Percentiles rank a stretch among this genome's conserved stretches.
These are phyloP conservation scores for Apiospora phragmitis DNA, from an alignment of 2,329 filamentous ascomycete species.

Conservation along the genomic window DNA sequence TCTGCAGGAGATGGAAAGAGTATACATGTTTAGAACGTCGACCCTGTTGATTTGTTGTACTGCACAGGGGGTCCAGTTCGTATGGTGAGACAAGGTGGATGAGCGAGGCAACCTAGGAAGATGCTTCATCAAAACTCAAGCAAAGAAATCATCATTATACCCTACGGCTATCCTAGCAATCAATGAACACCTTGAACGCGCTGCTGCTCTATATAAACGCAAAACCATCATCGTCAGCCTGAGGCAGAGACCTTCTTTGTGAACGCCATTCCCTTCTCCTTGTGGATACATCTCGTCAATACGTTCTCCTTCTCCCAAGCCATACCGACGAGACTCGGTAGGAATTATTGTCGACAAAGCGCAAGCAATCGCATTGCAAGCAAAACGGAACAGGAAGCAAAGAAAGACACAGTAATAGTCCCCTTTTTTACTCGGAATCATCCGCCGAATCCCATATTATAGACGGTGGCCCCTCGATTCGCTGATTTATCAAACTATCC, in stretches of 20 bases:
- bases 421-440: slow-evolving; percentile 23
- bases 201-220: neutral
- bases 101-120: neutral
- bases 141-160: neutral
- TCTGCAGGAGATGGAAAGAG: neutral
- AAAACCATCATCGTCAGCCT: neutral
- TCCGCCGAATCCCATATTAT: slow-evolving; percentile 46
- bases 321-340: neutral
- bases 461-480: slow-evolving; percentile 36
- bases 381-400: neutral
- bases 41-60: neutral
- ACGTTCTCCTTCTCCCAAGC: neutral
- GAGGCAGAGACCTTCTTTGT: neutral
- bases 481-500: slow-evolving; percentile 44
- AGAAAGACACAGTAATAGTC: neutral
- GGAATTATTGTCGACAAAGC: neutral
- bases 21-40: neutral
- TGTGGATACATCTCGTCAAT: neutral
- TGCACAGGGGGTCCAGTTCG: neutral
- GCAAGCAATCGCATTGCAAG: neutral
- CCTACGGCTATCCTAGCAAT: neutral
- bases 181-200: neutral
- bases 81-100: neutral
- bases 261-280: neutral
- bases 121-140: neutral